phyloP scores from a whole-genome alignment of 176 grass and related monocot genomes.

The Carex parvula region DNA sequence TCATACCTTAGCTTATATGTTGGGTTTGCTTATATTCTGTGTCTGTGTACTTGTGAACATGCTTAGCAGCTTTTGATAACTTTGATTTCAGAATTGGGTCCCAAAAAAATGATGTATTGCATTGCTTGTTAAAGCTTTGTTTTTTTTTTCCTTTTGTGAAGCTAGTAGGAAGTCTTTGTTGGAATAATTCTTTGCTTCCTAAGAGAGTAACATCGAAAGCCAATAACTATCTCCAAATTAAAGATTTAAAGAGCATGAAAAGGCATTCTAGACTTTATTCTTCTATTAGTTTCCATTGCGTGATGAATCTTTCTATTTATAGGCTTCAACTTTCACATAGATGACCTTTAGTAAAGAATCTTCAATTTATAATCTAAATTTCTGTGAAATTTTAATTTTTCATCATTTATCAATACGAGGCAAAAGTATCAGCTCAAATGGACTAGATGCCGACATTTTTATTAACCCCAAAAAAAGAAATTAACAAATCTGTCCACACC shows the following conservation, averaged over 20 bases:
- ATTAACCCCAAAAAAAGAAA: too few species aligned
- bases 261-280: slow-evolving; percentile 15
- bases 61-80: background rate
- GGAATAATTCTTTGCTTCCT: slow-evolving; percentile 23
- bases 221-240: background rate
- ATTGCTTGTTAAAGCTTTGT: background rate
- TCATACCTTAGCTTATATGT: background rate
- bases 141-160: background rate
- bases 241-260: slow-evolving; percentile 2
- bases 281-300: slow-evolving; percentile 15
- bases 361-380: background rate
- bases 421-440: background rate
- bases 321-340: slow-evolving; percentile 14
- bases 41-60: slow-evolving; percentile 3
- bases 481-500: too few species aligned
- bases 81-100: slow-evolving; percentile 6
- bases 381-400: background rate
- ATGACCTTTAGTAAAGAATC: background rate
- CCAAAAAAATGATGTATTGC: background rate
- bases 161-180: background rate
- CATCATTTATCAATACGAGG: background rate
- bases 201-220: slow-evolving; percentile 6
- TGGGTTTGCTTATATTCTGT: slow-evolving; percentile 3
- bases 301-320: slow-evolving; percentile 29
- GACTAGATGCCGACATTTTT: too few species aligned